Evolutionary conservation across 352 stramenopile genomes (phyloP), one percentile per base, ranked within the genome.

Genomic region (Globisporangium orthogonon): DNA sequence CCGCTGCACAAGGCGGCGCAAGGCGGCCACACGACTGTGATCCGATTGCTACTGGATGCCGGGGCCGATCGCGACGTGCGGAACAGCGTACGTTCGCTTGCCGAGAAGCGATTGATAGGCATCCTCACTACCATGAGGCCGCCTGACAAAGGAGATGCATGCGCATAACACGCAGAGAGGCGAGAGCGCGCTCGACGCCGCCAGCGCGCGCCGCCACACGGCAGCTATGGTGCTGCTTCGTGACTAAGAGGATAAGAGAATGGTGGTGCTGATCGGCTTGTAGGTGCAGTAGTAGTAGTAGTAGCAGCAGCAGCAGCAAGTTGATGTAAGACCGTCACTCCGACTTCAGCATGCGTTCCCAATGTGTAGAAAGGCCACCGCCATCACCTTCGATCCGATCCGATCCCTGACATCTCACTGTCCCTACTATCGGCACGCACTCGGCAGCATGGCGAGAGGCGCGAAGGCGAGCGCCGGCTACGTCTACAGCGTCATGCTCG

Each of bases 401-500:
- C 29, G 18, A 50, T 29, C 47, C 7, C 14, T 44, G 15, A 3
- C 15, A 29, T 11, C 40, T 13, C 30, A n/a, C 23, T 23, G 23
- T 23, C 23, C 23, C 23, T 23, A 23, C 23, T 23, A 23, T 23
- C 23, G 23, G 23, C 23, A 23, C 23, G 23, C 23, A 23, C n/a
- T 17, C 40, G 18, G 13, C 31, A 18, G n/a, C 31, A 82, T 77
- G 70, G 56, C 52, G 28, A 62, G 68, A 40, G 43, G 54, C 33
- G 49, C 39, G 52, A 73, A 62, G 48, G 56, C 54, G 50, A 80
- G 71, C 63, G 63, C 69, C 39, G 67, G 71, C 29, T 80, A 76
- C 47, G 66, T 82, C 44, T 81, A 86, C 51, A 63, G 75, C 58
- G 65, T 86, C 52, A 78, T 88, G 61, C 70, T 87, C 49, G 81